Percentiles rank a stretch among this genome's conserved stretches.
phyloP scores from a whole-genome alignment of 306 rosid species.

The Crotalaria pallida region DNA sequence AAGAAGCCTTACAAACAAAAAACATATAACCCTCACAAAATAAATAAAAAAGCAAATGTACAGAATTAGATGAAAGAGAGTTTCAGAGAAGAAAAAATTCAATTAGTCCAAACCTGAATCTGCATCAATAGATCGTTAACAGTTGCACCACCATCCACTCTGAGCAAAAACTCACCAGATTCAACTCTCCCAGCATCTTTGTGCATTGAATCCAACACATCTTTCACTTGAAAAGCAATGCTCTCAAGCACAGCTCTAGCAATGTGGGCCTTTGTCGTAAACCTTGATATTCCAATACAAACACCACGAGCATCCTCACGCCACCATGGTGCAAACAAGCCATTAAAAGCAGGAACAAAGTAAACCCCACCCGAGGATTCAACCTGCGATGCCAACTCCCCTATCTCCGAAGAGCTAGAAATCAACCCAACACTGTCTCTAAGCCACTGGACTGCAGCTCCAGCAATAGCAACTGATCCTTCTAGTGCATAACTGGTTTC shows the following conservation, averaged over 20 bases:
- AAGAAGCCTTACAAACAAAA: too few relatives aligned
- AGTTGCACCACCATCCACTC: constrained; percentile 93
- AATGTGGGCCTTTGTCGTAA: constrained; percentile 74
- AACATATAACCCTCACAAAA: too few relatives aligned
- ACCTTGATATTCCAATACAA: constrained; percentile 71
- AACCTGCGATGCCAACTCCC: constrained; percentile 57
- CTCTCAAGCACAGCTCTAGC: constrained; percentile 93
- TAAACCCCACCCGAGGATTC: constrained; percentile 71
- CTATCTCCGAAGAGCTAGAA: constrained; percentile 57
- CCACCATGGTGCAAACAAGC: constrained; percentile 97
- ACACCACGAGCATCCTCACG: constrained; percentile 96
- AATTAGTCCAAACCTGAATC: constrained; percentile 62
- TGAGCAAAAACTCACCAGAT: constrained; percentile 46
- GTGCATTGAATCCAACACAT: constrained; percentile 78
- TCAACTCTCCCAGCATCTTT: constrained; percentile 46
- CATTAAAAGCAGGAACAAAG: constrained; percentile 91
- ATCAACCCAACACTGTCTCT: constrained; percentile 76
- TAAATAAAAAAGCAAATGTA: neutral
- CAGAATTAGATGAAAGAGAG: neutral
- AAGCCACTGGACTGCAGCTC: constrained; percentile 98
- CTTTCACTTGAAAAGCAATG: constrained; percentile 83
- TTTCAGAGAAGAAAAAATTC: neutral
- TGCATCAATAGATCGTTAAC: constrained; percentile 79
- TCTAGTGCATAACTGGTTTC: constrained; percentile 74
- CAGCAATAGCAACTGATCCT: constrained; percentile 96